Percentiles rank a stretch among this genome's conserved stretches.
Conservation (phyloP, 2,329 filamentous ascomycete genomes). For the Pestalotiopsis fici region DNA sequence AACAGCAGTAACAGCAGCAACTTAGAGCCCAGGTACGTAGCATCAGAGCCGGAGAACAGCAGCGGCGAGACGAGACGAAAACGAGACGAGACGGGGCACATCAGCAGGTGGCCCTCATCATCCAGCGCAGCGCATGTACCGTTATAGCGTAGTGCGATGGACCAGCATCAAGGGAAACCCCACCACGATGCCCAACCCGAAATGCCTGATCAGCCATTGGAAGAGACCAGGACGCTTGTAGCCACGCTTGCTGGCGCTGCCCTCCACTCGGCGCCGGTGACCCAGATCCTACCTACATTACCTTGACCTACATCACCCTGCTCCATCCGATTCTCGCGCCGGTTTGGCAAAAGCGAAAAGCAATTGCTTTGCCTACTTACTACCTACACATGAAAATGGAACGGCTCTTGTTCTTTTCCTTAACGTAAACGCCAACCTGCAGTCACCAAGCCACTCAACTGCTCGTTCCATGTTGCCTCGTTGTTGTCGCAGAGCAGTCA, state of each 20-base stretch:
- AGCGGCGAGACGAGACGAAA: not conserved
- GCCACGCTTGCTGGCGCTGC: conserved; percentile 1
- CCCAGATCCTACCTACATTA: conserved; percentile 3
- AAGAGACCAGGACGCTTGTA: conserved; percentile 1
- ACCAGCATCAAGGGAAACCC: conserved; percentile 6
- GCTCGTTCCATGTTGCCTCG: no score
- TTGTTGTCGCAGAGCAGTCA: not conserved
- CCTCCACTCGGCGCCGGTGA: conserved; percentile 1
- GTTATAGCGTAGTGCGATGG: not conserved
- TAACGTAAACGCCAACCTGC: not conserved
- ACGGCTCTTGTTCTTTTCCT: not conserved
- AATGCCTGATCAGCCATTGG: conserved; percentile 6
- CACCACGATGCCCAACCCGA: conserved; percentile 9
- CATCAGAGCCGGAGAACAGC: not conserved
- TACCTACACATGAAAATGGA: not conserved
- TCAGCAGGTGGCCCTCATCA: conserved; percentile 5
- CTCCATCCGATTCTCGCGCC: conserved; percentile 9
- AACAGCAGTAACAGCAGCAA: not conserved
- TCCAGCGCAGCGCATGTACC: conserved; percentile 4
- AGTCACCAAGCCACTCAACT: not conserved
- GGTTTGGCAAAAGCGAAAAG: not conserved
- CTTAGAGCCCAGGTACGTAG: not conserved
- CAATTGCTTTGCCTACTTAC: not conserved
- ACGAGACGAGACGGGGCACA: not conserved
- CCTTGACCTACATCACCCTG: conserved; percentile 7